Percentiles rank a stretch among this genome's conserved stretches.
Conservation (phyloP, 257 asterid genomes). For the Fraxinus americana region DNA sequence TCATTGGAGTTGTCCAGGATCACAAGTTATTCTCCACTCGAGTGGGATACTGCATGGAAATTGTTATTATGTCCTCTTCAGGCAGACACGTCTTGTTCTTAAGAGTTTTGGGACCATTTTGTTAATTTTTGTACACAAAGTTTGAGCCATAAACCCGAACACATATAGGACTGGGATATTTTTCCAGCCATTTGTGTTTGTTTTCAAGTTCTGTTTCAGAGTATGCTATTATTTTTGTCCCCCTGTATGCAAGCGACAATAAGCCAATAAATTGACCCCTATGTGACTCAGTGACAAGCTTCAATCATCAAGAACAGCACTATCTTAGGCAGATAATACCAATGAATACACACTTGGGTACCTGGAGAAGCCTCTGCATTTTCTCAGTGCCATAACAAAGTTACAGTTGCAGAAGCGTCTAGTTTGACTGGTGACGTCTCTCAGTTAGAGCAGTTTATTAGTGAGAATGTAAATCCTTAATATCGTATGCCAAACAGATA, state of each 20-base stretch:
- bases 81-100: too few species aligned
- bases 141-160: too few species aligned
- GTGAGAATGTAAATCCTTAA: slow-evolving; percentile 63
- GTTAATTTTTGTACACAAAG: too few species aligned
- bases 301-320: slow-evolving; percentile 76
- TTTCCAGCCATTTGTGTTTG: background rate
- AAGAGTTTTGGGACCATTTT: too few species aligned
- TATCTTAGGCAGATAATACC: slow-evolving; percentile 75
- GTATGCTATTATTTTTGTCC: background rate
- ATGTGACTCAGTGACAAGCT: slow-evolving; percentile 72
- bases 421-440: slow-evolving; percentile 64
- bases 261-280: background rate
- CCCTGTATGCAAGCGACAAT: background rate
- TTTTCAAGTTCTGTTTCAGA: background rate
- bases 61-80: too few species aligned
- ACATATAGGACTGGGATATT: too few species aligned
- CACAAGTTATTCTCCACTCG: too few species aligned
- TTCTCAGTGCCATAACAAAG: slow-evolving; percentile 73
- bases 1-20: too few species aligned
- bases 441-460: slow-evolving; percentile 71
- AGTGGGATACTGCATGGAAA: too few species aligned
- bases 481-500: background rate
- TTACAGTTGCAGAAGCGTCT: slow-evolving; percentile 71
- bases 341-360: slow-evolving; percentile 59
- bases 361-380: slow-evolving; percentile 78